These are phyloP conservation scores for Phytophthora pseudosyringae DNA, from an alignment of 352 stramenopile species.

Conservation along the genomic window DNA sequence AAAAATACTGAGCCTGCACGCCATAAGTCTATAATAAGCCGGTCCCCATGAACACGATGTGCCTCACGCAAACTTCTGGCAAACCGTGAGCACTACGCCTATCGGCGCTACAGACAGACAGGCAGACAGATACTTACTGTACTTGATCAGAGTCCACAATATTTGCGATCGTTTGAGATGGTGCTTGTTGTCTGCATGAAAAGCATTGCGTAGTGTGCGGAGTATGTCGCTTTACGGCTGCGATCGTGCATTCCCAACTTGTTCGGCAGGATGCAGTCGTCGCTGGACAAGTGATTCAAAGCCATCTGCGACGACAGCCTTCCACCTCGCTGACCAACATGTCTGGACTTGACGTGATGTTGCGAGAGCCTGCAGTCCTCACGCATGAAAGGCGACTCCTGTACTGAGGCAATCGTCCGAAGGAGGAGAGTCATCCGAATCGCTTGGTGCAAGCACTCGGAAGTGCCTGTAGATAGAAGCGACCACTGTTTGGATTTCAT, in stretches of 20 bases:
- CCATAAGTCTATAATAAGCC: not conserved
- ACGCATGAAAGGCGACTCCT: too few species aligned
- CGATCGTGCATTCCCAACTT: not conserved
- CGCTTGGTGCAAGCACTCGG: too few species aligned
- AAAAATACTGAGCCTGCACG: not conserved
- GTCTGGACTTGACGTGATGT: not conserved
- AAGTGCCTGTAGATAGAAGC: too few species aligned
- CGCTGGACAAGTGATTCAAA: too few species aligned
- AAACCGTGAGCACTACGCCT: not conserved
- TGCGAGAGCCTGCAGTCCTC: too few species aligned
- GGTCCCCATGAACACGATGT: not conserved
- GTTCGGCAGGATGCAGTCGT: too few species aligned
- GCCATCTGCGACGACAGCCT: too few species aligned
- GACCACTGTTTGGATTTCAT: too few species aligned
- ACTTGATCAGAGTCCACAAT: not conserved
- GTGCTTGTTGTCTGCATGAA: slow-evolving; percentile 2
- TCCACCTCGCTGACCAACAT: too few species aligned
- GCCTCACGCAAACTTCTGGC: not conserved
- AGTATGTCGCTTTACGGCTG: not conserved
- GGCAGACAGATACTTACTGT: not conserved
- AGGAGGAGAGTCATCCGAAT: too few species aligned
- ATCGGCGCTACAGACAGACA: not conserved
- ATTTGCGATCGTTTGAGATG: slow-evolving; percentile 1
- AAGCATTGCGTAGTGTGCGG: not conserved
- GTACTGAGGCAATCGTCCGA: too few species aligned